These are phyloP conservation scores for Rhizophlyctis rosea DNA, from an alignment of 192 early-diverging fungal species.

Conservation along the genomic window DNA sequence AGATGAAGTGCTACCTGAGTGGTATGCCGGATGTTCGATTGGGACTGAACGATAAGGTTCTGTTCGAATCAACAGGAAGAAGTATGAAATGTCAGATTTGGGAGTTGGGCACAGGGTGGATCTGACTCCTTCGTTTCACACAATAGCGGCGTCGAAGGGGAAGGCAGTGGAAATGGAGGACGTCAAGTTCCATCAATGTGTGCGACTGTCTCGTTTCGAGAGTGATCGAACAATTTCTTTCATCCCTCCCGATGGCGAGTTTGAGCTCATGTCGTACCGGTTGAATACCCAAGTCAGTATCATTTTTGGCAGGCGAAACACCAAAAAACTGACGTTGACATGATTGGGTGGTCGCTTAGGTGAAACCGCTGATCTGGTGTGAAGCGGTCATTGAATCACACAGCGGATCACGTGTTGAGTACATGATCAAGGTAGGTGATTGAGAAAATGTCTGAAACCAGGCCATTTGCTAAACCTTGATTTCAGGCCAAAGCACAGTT, in stretches of 20 bases:
- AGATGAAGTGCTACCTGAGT: conserved; percentile 93
- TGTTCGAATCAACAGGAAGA: conserved; percentile 90
- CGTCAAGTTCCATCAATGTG: conserved; percentile 99
- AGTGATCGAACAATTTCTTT: conserved; percentile 96
- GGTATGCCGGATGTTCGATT: conserved; percentile 98
- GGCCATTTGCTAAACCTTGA: no score
- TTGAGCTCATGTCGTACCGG: conserved; percentile 93
- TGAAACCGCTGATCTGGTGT: conserved; percentile 88
- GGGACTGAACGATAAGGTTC: conserved; percentile 93
- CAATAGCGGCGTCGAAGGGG: conserved; percentile 17
- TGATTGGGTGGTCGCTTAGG: conserved; percentile 47
- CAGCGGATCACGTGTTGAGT: conserved; percentile 90
- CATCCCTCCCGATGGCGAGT: conserved; percentile 97
- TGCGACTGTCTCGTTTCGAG: conserved; percentile 90
- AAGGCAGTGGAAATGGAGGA: conserved; percentile 92
- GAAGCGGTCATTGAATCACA: conserved; percentile 82
- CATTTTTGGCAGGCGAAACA: no score
- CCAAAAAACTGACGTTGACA: conserved; percentile 61
- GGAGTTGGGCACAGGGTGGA: no score
- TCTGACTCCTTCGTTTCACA: no score
- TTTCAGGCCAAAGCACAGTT: conserved; percentile 91
- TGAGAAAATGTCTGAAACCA: no score
- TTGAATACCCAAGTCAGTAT: conserved; percentile 72
- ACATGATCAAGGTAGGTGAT: conserved; percentile 69
- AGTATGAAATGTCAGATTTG: conserved; percentile 52